Percentiles rank a stretch among this genome's conserved stretches.
Conservation (phyloP, 1,139 yeast genomes). For the Kodamaea anthophila region DNA sequence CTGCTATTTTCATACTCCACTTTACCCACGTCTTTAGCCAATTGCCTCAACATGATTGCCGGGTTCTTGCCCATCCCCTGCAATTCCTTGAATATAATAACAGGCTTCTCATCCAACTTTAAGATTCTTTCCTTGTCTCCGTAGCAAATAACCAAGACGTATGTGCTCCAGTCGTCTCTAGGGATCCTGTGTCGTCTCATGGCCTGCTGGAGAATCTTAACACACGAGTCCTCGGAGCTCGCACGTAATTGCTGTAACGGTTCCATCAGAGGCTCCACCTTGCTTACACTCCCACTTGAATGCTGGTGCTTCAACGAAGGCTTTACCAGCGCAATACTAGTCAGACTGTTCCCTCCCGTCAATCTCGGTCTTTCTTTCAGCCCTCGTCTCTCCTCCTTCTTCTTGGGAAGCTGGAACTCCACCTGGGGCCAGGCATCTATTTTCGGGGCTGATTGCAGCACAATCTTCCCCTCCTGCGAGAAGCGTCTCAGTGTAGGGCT, state of each 20-base stretch:
- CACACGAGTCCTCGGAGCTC: constrained; percentile 87
- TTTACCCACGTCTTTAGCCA: constrained; percentile 43
- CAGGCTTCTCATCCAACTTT: constrained; percentile 84
- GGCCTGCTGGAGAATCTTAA: constrained; percentile 82
- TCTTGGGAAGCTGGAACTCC: constrained; percentile 10
- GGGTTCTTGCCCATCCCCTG: constrained; percentile 88
- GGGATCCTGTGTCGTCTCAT: constrained; percentile 80
- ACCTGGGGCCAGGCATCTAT: constrained; percentile 12
- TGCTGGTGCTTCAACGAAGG: constrained; percentile 13
- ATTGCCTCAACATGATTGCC: constrained; percentile 84
- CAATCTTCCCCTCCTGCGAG: constrained; percentile 38
- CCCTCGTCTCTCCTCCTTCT: constrained; percentile 8
- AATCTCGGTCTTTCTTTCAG: constrained; percentile 24
- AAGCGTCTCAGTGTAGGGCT: constrained; percentile 40
- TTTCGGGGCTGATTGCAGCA: constrained; percentile 25
- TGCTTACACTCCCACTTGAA: constrained; percentile 13
- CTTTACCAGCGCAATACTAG: constrained; percentile 5
- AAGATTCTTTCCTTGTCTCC: constrained; percentile 86
- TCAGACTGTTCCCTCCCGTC: constrained; percentile 25
- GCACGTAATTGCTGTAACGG: constrained; percentile 85
- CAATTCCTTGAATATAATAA: constrained; percentile 77
- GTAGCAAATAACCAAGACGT: constrained; percentile 83
- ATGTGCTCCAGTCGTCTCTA: constrained; percentile 80
- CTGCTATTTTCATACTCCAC: constrained; percentile 36
- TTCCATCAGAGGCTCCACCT: constrained; percentile 28